Evolutionary conservation across 176 grass and related monocot genomes (phyloP).

Genomic region (Cenchrus purpureus): DNA sequence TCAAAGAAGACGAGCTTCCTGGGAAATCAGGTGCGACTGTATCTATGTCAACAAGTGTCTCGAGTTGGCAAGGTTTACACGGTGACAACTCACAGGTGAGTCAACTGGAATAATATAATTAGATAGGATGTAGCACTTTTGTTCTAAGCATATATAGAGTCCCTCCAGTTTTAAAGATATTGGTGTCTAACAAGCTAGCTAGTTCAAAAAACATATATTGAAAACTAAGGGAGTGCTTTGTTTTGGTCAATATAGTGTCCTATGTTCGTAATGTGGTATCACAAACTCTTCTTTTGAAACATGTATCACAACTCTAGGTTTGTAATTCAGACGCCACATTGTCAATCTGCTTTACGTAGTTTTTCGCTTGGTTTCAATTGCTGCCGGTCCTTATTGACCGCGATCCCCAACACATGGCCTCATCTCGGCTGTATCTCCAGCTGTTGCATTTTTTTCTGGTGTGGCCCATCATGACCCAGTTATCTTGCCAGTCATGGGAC

Average conservation of each 20-base stretch:
- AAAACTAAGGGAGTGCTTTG: too few relatives aligned
- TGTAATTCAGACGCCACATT: neutral
- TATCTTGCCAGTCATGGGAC: neutral
- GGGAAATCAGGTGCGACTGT: conserved; percentile 62
- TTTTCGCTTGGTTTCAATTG: neutral
- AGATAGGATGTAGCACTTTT: neutral
- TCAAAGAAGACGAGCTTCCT: conserved; percentile 68
- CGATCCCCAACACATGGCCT: neutral
- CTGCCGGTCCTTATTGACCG: neutral
- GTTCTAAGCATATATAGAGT: neutral
- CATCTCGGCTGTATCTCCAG: neutral
- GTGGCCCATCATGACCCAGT: neutral
- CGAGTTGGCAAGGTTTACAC: conserved; percentile 53
- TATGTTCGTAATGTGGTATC: too few relatives aligned
- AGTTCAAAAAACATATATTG: neutral
- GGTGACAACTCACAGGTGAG: conserved; percentile 72
- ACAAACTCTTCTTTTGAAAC: too few relatives aligned
- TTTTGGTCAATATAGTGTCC: too few relatives aligned
- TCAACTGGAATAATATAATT: neutral
- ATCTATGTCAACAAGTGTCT: conserved; percentile 52
- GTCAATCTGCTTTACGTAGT: neutral
- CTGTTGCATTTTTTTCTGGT: neutral
- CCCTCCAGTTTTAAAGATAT: neutral
- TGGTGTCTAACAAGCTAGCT: neutral
- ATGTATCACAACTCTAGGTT: neutral